phyloP scores from a whole-genome alignment of 176 grass and related monocot species.

The Zoysia japonica region DNA sequence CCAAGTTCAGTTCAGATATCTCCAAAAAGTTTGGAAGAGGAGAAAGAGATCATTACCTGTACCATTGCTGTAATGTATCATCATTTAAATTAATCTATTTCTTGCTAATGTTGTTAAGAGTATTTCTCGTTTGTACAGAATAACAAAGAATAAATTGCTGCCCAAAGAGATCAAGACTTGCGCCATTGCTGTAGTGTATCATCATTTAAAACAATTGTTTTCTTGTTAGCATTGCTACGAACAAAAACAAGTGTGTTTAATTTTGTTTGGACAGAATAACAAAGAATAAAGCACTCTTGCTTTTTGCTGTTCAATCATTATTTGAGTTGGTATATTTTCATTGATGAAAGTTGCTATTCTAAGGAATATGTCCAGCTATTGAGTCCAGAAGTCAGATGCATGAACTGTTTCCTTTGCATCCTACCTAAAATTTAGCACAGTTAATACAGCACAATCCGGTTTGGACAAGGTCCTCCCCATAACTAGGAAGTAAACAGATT shows the following conservation, averaged over 20 bases:
- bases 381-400: neutral
- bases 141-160: conserved; percentile 1
- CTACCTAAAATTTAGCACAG: conserved; percentile 9
- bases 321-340: neutral
- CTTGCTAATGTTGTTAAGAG: neutral
- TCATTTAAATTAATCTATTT: neutral
- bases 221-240: no score
- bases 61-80: neutral
- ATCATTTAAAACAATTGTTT: no score
- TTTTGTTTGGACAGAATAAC: neutral
- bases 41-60: neutral
- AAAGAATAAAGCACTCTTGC: neutral
- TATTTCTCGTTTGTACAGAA: conserved; percentile 12
- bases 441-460: neutral
- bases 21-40: neutral
- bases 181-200: no score
- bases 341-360: neutral
- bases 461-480: neutral
- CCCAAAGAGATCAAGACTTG: no score
- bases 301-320: neutral
- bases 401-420: neutral
- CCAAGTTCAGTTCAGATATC: neutral
- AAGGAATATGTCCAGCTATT: neutral
- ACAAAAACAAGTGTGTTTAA: neutral
- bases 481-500: neutral